Conservation (phyloP, 2,329 filamentous ascomycete species). For the Clonostachys byssicola region DNA sequence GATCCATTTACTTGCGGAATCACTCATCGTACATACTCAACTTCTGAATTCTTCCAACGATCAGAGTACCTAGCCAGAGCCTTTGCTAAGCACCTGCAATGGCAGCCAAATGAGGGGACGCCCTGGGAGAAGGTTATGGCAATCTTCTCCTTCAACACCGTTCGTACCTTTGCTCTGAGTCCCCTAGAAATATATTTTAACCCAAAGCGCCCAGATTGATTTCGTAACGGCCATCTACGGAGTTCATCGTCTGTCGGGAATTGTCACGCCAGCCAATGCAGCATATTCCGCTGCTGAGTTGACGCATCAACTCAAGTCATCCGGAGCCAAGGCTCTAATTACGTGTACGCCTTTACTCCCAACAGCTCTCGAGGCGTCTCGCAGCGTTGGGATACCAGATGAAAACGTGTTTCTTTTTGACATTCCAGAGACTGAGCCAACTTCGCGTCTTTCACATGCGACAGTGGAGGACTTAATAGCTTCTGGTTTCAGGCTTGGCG, state of each 20-base stretch:
- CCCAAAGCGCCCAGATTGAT: slow-evolving; percentile 54
- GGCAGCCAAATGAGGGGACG: slow-evolving; percentile 61
- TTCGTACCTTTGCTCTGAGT: slow-evolving; percentile 8
- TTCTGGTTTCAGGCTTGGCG: slow-evolving; percentile 50
- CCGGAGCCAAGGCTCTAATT: slow-evolving; percentile 65
- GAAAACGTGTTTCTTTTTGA: slow-evolving; percentile 67
- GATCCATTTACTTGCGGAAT: too few relatives aligned
- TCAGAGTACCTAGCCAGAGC: too few relatives aligned
- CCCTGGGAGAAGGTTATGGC: slow-evolving; percentile 75
- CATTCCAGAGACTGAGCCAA: slow-evolving; percentile 49
- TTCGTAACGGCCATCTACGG: slow-evolving; percentile 71
- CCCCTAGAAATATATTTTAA: too few relatives aligned
- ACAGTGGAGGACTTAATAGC: slow-evolving; percentile 63
- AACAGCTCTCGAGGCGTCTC: slow-evolving; percentile 60
- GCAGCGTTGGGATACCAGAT: slow-evolving; percentile 57
- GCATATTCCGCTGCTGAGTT: slow-evolving; percentile 68
- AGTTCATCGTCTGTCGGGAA: slow-evolving; percentile 68
- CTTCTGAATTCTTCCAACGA: too few relatives aligned
- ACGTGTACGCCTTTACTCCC: slow-evolving; percentile 65
- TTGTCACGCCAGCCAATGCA: slow-evolving; percentile 72
- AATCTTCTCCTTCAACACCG: slow-evolving; percentile 68
- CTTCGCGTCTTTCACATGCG: slow-evolving; percentile 31
- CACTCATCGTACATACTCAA: too few relatives aligned
- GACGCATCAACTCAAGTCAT: slow-evolving; percentile 67
- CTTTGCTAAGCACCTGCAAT: slow-evolving; percentile 39